Percentiles rank a stretch among this genome's conserved stretches.
Conservation (phyloP, 208 protist genomes). For the Wallacemonas sp. region DNA sequence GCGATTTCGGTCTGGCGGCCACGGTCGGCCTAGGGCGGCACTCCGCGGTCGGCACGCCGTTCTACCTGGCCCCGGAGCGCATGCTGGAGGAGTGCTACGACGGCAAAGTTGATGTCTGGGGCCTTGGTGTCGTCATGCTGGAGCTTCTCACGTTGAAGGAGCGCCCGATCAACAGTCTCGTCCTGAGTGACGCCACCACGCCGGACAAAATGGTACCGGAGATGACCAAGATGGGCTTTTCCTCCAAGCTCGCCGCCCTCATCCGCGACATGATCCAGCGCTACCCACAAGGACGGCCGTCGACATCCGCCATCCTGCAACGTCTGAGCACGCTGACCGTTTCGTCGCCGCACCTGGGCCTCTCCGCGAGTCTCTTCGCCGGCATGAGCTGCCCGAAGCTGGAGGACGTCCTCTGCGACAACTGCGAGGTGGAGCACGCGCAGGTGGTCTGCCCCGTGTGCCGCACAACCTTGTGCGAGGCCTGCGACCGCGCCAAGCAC, state of each 20-base stretch:
- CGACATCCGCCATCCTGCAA: conserved; percentile 43
- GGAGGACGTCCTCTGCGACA: conserved; percentile 43
- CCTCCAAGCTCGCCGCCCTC: conserved; percentile 47
- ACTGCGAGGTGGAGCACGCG: conserved; percentile 67
- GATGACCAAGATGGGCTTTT: conserved; percentile 70
- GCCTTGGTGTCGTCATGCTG: conserved; percentile 75
- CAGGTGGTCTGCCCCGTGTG: conserved; percentile 43
- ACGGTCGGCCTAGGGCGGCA: conserved; percentile 58
- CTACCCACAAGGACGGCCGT: conserved; percentile 63
- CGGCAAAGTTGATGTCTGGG: conserved; percentile 88
- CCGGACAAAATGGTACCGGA: conserved; percentile 55
- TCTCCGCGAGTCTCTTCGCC: conserved; percentile 38
- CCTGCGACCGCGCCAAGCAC: conserved; percentile 66
- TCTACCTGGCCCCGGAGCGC: conserved; percentile 93
- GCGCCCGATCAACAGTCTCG: conserved; percentile 79
- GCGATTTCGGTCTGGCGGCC: conserved; percentile 89
- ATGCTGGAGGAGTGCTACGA: conserved; percentile 83
- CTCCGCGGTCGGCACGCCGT: conserved; percentile 84
- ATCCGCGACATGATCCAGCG: conserved; percentile 76
- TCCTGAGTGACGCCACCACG: conserved; percentile 62
- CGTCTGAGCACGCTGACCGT: conserved; percentile 43
- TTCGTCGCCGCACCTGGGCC: conserved; percentile 20
- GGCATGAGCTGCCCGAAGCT: conserved; percentile 64
- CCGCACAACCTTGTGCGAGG: conserved; percentile 49
- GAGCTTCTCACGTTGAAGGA: conserved; percentile 80